Evolutionary conservation across 148 eudicot species (phyloP), one percentile per base, ranked within the genome.

Genomic region (Salicornia ramosissima): DNA sequence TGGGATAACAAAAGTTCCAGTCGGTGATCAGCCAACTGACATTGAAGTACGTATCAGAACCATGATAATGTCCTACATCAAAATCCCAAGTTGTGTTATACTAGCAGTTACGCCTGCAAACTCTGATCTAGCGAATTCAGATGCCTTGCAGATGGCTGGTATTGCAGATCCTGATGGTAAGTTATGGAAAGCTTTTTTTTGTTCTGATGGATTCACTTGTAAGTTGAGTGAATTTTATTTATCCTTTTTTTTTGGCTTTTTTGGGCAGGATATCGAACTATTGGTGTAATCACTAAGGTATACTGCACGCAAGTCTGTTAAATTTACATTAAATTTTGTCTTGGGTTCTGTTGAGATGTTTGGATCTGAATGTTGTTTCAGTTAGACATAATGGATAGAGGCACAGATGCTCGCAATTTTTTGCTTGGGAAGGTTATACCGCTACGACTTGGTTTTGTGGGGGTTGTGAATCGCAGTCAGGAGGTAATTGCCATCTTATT

Each of bases 371-470:
- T 78, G 75, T 67, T 77, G 50, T 71, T 76, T 75, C 79, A 92
- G 97, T 79, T 92, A 65, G 97, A 92, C 75, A 92, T 92, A 25
- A 92, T 92, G 97, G 97, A 92, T 71, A 83, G 96, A 76, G 97
- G 96, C 26, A 92, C 97, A 47, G 96, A 92, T 87, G 97, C 97
- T 45, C 85, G 91, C 71, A 87, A 92, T 57, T 89, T 92, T 68
- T 81, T 92, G 86, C 88, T 92, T 11, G 97, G 97, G 60, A 87
- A 92, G 87, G 96, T 89, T 43, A 80, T 92, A 62, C 97, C 97
- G 47, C 88, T 92, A 71, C 86, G 88, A 50, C 97, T 92, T 82
- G 97, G 97, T 57, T 92, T 86, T 75, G 80, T 92, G 59, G 97
- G 97, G 26, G 91, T 92, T 69, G 97, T 92, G 73, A 92, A 92